A percentile compares a stretch with the other conserved stretches of the same genome.
These are phyloP conservation scores for Solanum hybrid DNA, from an alignment of 305 asterid genomes.

Conservation along the genomic window DNA sequence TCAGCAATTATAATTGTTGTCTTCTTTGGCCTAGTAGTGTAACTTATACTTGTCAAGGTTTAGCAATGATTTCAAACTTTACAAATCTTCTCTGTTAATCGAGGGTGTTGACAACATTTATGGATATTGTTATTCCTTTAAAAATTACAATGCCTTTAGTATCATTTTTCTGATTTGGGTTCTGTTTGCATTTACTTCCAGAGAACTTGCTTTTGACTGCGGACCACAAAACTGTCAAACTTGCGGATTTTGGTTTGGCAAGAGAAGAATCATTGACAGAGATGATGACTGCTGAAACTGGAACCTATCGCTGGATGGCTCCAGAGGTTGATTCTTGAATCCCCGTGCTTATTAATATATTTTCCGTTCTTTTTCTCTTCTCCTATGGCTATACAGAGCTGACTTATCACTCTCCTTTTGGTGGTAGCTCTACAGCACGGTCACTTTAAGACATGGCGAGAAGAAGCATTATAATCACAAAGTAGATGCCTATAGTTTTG, in stretches of 20 bases:
- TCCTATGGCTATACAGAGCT: not conserved
- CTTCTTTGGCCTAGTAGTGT: not conserved
- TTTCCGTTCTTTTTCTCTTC: not conserved
- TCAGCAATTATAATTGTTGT: not conserved
- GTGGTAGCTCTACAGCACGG: constrained; percentile 86
- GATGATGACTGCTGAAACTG: constrained; percentile 99
- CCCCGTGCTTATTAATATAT: not conserved
- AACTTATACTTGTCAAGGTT: not conserved
- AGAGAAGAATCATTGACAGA: constrained; percentile 95
- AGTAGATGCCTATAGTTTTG: constrained; percentile 93
- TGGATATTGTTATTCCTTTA: not conserved
- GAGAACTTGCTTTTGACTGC: constrained; percentile 93
- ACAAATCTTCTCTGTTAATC: not conserved
- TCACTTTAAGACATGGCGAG: constrained; percentile 88
- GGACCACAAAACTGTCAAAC: constrained; percentile 76
- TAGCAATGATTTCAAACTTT: not conserved
- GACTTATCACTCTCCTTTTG: not conserved
- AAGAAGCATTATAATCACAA: constrained; percentile 94
- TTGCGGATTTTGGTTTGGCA: constrained; percentile 97
- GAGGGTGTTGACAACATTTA: not conserved
- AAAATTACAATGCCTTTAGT: not conserved
- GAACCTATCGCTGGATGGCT: constrained; percentile 99
- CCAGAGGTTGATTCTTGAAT: constrained; percentile 59
- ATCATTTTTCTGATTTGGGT: constrained; percentile 4
- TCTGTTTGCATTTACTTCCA: constrained; percentile 20